A percentile compares a stretch with the other conserved stretches of the same genome.
Evolutionary conservation across 2,329 filamentous ascomycete genomes (phyloP).

Genomic region (Arthroderma uncinatum): DNA sequence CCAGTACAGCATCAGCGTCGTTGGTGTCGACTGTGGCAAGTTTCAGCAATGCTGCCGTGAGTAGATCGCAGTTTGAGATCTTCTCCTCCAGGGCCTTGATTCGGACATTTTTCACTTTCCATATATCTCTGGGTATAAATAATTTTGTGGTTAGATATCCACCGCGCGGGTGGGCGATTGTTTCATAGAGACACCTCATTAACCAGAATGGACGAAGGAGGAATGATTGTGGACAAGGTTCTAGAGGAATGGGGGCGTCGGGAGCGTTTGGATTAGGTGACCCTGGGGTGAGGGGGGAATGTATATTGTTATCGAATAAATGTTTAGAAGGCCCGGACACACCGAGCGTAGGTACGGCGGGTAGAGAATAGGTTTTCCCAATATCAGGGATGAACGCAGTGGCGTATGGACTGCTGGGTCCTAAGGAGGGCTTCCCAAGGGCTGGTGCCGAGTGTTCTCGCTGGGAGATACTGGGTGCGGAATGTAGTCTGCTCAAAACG

Average conservation of each 20-base stretch:
- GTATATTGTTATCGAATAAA: constrained; percentile 74
- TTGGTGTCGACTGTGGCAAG: constrained; percentile 73
- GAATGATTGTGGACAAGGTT: constrained; percentile 81
- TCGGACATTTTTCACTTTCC: constrained; percentile 88
- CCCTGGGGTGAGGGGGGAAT: constrained; percentile 52
- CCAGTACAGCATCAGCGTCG: constrained; percentile 81
- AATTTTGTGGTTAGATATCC: constrained; percentile 86
- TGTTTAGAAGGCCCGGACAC: constrained; percentile 54
- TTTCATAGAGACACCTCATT: constrained; percentile 89
- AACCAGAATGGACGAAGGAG: constrained; percentile 95
- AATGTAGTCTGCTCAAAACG: constrained; percentile 30
- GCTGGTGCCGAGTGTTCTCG: not conserved
- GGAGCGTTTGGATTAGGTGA: constrained; percentile 52
- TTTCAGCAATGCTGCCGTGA: constrained; percentile 79
- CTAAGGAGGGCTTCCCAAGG: not conserved
- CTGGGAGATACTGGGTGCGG: constrained; percentile 25
- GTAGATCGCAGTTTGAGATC: constrained; percentile 75
- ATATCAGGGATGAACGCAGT: constrained; percentile 6
- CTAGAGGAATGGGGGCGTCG: constrained; percentile 65
- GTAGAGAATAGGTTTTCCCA: constrained; percentile 8
- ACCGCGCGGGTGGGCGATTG: constrained; percentile 77
- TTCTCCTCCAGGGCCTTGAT: constrained; percentile 88
- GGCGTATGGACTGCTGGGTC: constrained; percentile 1
- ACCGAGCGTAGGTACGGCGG: constrained; percentile 17
- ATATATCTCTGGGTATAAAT: constrained; percentile 85